phyloP scores from a whole-genome alignment of 176 grass and related monocot species.

The Juncus effusus region DNA sequence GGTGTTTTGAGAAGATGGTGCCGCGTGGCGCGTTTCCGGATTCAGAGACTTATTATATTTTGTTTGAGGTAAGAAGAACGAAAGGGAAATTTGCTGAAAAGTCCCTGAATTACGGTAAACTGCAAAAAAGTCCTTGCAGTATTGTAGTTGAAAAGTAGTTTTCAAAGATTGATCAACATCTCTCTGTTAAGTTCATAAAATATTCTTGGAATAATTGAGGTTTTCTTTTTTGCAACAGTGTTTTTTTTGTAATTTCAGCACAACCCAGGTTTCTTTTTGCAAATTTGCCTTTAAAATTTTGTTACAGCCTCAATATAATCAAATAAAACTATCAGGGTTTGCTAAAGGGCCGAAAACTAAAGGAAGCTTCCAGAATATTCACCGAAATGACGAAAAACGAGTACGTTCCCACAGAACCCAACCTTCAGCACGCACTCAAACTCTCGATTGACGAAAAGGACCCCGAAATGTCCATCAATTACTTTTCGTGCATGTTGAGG shows the following conservation, averaged over 20 bases:
- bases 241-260: too few relatives aligned
- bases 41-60: slow-evolving; percentile 42
- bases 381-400: slow-evolving; percentile 90
- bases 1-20: slow-evolving; percentile 66
- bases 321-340: slow-evolving; percentile 26
- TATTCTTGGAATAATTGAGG: too few relatives aligned
- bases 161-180: too few relatives aligned
- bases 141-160: too few relatives aligned
- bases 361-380: slow-evolving; percentile 51
- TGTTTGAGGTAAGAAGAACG: slow-evolving; percentile 33
- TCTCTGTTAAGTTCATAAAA: too few relatives aligned
- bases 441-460: slow-evolving; percentile 49
- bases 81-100: too few relatives aligned
- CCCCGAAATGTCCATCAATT: slow-evolving; percentile 51
- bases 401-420: slow-evolving; percentile 40
- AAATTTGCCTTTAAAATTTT: too few relatives aligned
- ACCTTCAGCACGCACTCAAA: slow-evolving; percentile 41
- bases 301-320: too few relatives aligned
- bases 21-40: slow-evolving; percentile 63
- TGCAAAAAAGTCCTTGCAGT: too few relatives aligned
- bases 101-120: too few relatives aligned
- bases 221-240: too few relatives aligned
- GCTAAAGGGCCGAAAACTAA: slow-evolving; percentile 45
- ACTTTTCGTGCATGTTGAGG: slow-evolving; percentile 68
- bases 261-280: too few relatives aligned